These are phyloP conservation scores for Backusella mclennaniae DNA, from an alignment of 192 early-diverging fungal genomes.

Conservation along the genomic window DNA sequence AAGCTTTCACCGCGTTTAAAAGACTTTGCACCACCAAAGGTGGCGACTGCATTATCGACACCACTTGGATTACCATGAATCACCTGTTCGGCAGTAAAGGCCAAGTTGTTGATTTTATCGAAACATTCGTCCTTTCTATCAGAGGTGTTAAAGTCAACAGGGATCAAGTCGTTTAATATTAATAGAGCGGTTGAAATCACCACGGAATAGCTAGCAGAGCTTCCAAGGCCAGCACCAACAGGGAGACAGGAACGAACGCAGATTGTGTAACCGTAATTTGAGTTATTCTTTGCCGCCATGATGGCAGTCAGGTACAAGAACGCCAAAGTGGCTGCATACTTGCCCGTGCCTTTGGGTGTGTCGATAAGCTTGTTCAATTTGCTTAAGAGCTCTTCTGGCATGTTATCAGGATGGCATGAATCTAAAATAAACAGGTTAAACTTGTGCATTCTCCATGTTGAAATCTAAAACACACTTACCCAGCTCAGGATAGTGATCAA, in stretches of 20 bases:
- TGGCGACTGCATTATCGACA: conserved; percentile 89
- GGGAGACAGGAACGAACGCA: conserved; percentile 76
- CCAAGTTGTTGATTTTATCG: conserved; percentile 83
- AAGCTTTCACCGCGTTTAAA: conserved; percentile 64
- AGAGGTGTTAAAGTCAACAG: conserved; percentile 4
- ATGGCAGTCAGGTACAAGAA: conserved; percentile 63
- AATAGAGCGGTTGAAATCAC: conserved; percentile 77
- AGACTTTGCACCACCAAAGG: conserved; percentile 80
- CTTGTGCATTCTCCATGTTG: neutral
- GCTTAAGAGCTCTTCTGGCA: conserved; percentile 34
- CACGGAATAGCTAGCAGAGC: conserved; percentile 92
- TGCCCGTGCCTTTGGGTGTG: conserved; percentile 27
- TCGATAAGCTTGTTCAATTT: conserved; percentile 35
- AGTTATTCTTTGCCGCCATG: neutral
- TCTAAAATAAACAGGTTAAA: conserved; percentile 4
- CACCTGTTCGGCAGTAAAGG: conserved; percentile 89
- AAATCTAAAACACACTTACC: neutral
- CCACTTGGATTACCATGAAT: conserved; percentile 96
- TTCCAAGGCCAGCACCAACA: conserved; percentile 92
- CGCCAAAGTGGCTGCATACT: conserved; percentile 55
- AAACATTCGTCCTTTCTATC: conserved; percentile 23
- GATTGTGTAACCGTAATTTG: conserved; percentile 51
- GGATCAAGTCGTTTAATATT: conserved; percentile 44
- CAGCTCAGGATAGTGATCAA: neutral
- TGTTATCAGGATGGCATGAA: conserved; percentile 34